phyloP scores from a whole-genome alignment of 768 basidiomycete genomes.

The Tricholomella constricta region DNA sequence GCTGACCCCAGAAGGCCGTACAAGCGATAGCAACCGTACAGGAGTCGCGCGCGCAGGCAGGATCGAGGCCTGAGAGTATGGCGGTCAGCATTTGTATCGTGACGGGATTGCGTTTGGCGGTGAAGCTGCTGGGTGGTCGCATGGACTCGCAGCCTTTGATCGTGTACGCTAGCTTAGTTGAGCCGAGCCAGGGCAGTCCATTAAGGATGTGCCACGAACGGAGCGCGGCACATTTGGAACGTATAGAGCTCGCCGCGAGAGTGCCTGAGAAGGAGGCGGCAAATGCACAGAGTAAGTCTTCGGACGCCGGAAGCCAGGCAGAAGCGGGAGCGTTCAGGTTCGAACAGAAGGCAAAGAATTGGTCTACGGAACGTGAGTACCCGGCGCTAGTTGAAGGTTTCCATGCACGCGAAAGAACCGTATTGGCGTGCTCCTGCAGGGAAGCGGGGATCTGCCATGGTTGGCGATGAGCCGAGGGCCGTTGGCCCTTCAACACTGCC shows the following conservation, averaged over 20 bases:
- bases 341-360: constrained; percentile 15
- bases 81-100: too few relatives aligned
- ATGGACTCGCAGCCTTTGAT: constrained; percentile 22
- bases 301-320: constrained; percentile 24
- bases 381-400: too few relatives aligned
- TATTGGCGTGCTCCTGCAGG: too few relatives aligned
- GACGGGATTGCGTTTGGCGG: constrained; percentile 31
- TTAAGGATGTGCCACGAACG: constrained; percentile 36
- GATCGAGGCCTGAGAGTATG: too few relatives aligned
- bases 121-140: too few relatives aligned
- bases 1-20: constrained; percentile 35
- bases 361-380: constrained; percentile 7
- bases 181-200: constrained; percentile 21
- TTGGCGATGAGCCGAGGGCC: too few relatives aligned
- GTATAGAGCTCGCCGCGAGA: constrained; percentile 18
- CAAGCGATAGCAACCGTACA: constrained; percentile 22
- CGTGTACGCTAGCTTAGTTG: constrained; percentile 20
- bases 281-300: constrained; percentile 31
- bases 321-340: constrained; percentile 10
- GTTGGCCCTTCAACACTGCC: too few relatives aligned
- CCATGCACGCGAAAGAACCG: too few relatives aligned
- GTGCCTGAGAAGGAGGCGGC: constrained; percentile 24
- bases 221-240: constrained; percentile 24
- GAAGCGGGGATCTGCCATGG: too few relatives aligned
- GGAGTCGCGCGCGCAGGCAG: constrained; percentile 24